These are phyloP conservation scores for Populus hybrid DNA, from an alignment of 441 rosid genomes.

Conservation along the genomic window DNA sequence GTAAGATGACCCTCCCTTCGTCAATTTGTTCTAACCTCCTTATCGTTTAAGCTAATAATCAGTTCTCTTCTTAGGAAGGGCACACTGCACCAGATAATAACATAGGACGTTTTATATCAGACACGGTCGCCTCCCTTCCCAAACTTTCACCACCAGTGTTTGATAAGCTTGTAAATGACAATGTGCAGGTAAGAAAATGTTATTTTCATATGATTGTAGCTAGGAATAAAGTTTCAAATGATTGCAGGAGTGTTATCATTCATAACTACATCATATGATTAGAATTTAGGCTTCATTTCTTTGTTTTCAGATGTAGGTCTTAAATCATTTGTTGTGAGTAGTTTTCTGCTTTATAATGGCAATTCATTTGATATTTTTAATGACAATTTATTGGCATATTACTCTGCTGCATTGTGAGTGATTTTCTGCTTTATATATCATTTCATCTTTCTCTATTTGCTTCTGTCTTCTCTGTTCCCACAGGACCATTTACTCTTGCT, in stretches of 20 bases:
- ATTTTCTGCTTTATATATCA: neutral
- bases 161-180: constrained; percentile 82
- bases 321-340: neutral
- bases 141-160: constrained; percentile 66
- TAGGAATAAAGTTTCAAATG: neutral
- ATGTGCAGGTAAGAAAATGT: constrained; percentile 61
- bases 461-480: neutral
- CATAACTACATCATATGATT: neutral
- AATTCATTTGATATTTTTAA: neutral
- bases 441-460: neutral
- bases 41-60: neutral
- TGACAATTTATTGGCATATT: neutral
- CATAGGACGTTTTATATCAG: constrained; percentile 71
- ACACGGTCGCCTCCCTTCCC: constrained; percentile 65
- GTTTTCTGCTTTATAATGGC: neutral
- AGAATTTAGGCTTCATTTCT: neutral
- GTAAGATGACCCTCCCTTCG: neutral
- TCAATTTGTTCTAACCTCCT: constrained; percentile 3
- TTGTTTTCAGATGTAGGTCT: neutral
- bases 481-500: constrained; percentile 84
- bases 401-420: neutral
- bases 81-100: constrained; percentile 58
- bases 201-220: neutral
- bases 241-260: neutral
- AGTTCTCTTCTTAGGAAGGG: constrained; percentile 54